Base-by-base conservation (phyloP, 2,329 filamentous ascomycete species). In the Simplicillium sp. region DNA sequence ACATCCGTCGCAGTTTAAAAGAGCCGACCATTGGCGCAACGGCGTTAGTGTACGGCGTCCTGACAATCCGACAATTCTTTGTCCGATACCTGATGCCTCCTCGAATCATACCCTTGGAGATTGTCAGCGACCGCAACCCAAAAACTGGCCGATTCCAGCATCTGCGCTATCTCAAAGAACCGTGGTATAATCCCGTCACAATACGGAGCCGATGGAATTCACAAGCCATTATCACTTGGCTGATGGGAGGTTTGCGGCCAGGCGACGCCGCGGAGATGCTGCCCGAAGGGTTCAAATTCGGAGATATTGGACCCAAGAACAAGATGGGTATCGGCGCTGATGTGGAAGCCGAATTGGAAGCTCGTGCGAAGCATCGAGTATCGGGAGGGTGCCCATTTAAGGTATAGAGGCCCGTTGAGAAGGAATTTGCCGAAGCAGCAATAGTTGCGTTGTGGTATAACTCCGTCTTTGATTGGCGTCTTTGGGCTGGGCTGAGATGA, bases 151-250 rank as follows among this genome's bases (percentile, higher is more conserved):
- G 73, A 3, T 68, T 77, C 46, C 65, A 69, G 40, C 55, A 50
- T 55, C 49, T 62, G 1, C 48, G 64, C 31, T 84, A 77, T 59
- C 68, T 80, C 18, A 73, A 75, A 11, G 72, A 77, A 36, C 83
- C 82, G 3, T 84, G 75, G 59, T 86, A 85, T 57, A 66, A 75
- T 17, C 67, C 72, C 45, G 68, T 68, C 20, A 82, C 73, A 0
- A 56, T 74, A 33, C 76, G 70, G 75, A 76, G 70, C 50, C 73
- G 75, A 44, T 87, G 74, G 77, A 76, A 75, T 2, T 79, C 70
- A 0, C 56, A 57, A 44, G 78, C 70, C 0, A 70, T 70, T 66
- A 43, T 75, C 4, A 54, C 62, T 15, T 55, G 68, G 52, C 37
- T 62, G 7, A 47, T 56, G 36, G 72, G 71, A 8, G 69, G 64